Conservation (phyloP, 2,329 filamentous ascomycete species). For the Cordyceps pruinosa region DNA sequence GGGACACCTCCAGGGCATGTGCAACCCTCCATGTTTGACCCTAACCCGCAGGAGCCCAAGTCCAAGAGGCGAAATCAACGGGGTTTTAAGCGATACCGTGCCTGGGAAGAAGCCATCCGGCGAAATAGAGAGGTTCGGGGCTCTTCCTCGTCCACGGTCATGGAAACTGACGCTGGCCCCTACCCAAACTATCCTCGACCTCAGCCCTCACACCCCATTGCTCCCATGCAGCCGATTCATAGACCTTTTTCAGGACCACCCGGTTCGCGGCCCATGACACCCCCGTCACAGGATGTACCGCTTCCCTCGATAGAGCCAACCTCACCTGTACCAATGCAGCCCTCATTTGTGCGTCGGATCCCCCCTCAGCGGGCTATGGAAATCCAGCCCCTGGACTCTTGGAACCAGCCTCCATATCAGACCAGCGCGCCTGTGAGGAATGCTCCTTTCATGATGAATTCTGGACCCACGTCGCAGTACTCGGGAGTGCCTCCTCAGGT, state of each 20-base stretch:
- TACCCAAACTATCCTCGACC: background rate
- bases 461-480: background rate
- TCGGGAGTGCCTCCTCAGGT: background rate
- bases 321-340: conserved; percentile 32
- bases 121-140: conserved; percentile 19
- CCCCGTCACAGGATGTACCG: conserved; percentile 33
- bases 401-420: background rate
- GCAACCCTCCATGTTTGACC: background rate
- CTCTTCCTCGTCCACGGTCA: background rate
- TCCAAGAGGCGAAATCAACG: conserved; percentile 27
- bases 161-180: background rate
- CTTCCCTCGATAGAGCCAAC: conserved; percentile 40
- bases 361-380: conserved; percentile 23
- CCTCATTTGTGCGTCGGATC: conserved; percentile 28
- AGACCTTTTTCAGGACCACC: background rate
- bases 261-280: conserved; percentile 3
- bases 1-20: background rate
- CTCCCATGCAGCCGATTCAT: background rate
- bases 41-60: background rate
- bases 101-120: conserved; percentile 34
- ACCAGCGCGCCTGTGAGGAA: background rate
- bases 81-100: conserved; percentile 41
- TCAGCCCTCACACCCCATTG: background rate
- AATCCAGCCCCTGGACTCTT: conserved; percentile 12
- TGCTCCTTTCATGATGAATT: background rate